Conservation (phyloP, 2,329 filamentous ascomycete genomes). For the Scolecobasidium constrictum region DNA sequence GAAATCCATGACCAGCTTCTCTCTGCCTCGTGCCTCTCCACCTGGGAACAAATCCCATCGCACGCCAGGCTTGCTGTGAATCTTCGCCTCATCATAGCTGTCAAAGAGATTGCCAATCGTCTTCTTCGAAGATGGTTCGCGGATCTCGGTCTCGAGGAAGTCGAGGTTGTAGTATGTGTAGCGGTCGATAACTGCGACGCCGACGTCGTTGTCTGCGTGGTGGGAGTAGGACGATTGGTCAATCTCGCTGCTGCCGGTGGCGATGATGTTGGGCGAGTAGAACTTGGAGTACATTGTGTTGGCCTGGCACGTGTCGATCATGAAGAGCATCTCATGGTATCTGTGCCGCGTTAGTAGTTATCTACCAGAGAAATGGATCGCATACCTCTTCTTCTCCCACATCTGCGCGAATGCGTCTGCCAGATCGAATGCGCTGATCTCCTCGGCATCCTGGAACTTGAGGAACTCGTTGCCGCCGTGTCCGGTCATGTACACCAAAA, state of each 20-base stretch:
- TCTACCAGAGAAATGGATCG: neutral
- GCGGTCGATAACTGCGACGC: conserved; percentile 93
- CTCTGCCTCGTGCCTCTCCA: conserved; percentile 64
- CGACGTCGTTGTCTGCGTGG: conserved; percentile 95
- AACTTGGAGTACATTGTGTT: conserved; percentile 99
- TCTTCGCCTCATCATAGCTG: conserved; percentile 89
- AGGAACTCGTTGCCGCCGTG: conserved; percentile 96
- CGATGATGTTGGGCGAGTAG: conserved; percentile 96
- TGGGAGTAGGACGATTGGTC: conserved; percentile 96
- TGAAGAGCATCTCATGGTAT: conserved; percentile 96
- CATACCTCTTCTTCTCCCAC: conserved; percentile 97
- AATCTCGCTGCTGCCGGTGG: conserved; percentile 90
- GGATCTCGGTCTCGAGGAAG: conserved; percentile 84
- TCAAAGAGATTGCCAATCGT: conserved; percentile 92
- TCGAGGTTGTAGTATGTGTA: conserved; percentile 99
- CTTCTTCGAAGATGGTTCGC: conserved; percentile 74
- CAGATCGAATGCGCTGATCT: conserved; percentile 91
- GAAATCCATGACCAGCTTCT: conserved; percentile 85
- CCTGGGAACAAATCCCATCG: conserved; percentile 92
- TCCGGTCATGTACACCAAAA: conserved; percentile 98
- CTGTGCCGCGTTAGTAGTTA: conserved; percentile 26
- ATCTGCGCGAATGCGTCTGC: conserved; percentile 98
- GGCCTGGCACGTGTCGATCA: conserved; percentile 99
- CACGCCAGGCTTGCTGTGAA: conserved; percentile 84
- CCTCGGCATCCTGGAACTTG: conserved; percentile 96